Evolutionary conservation across 495 filamentous ascomycete genomes (phyloP).

Genomic region (Gamarada debralockiae): DNA sequence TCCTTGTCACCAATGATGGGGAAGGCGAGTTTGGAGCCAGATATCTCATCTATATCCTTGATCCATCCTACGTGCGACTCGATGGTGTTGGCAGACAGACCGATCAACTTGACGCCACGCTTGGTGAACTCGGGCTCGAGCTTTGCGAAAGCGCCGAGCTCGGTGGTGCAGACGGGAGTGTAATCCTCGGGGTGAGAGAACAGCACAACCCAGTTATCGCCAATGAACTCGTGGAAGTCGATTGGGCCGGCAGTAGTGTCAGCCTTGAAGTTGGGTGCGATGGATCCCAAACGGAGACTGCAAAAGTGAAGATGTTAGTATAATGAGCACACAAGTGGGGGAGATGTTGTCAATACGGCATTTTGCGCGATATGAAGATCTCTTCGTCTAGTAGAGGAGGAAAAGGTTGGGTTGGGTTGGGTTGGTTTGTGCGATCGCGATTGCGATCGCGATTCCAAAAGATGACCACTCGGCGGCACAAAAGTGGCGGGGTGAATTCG

Average conservation of each 20-base stretch:
- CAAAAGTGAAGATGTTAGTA: slow-evolving; percentile 20
- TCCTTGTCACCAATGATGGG: slow-evolving; percentile 98
- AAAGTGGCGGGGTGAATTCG: background rate
- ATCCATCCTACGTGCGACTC: slow-evolving; percentile 72
- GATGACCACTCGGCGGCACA: background rate
- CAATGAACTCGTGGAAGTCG: slow-evolving; percentile 96
- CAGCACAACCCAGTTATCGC: slow-evolving; percentile 88
- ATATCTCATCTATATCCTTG: slow-evolving; percentile 94
- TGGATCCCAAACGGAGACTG: slow-evolving; percentile 82
- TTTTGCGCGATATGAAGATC: background rate
- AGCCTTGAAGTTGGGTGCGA: slow-evolving; percentile 90
- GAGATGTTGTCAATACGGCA: background rate
- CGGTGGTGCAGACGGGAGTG: slow-evolving; percentile 96
- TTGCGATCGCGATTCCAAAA: too few species aligned
- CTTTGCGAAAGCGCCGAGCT: slow-evolving; percentile 95
- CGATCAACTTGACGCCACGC: slow-evolving; percentile 93
- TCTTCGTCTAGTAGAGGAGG: background rate
- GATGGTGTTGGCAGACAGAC: slow-evolving; percentile 80
- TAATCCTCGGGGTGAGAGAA: slow-evolving; percentile 97
- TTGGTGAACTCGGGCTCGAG: slow-evolving; percentile 95
- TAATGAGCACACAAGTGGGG: background rate
- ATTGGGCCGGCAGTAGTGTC: slow-evolving; percentile 89
- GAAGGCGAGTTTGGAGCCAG: slow-evolving; percentile 75
- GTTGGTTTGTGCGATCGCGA: too few species aligned
- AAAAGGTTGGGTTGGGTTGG: too few species aligned